phyloP scores from a whole-genome alignment of 768 basidiomycete species.

The Kwoniella newhampshirensis region DNA sequence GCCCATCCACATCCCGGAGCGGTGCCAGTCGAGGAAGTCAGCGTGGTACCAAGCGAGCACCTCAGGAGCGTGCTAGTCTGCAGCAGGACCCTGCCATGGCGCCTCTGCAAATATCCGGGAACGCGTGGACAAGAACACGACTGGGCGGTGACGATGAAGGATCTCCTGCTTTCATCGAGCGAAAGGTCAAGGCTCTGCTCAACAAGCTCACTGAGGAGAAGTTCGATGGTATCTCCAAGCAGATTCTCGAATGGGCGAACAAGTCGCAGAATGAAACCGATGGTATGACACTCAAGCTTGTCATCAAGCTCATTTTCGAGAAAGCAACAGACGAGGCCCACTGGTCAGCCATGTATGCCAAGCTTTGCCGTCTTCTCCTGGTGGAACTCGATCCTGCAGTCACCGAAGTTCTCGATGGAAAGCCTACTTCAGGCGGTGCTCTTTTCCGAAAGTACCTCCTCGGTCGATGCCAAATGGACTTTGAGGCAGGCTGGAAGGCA shows the following conservation, averaged over 20 bases:
- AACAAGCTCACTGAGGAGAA: slow-evolving; percentile 97
- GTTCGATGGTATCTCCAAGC: slow-evolving; percentile 91
- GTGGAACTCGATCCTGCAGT: slow-evolving; percentile 84
- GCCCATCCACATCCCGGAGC: slow-evolving; percentile 35
- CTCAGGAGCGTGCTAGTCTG: slow-evolving; percentile 53
- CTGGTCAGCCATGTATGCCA: slow-evolving; percentile 97
- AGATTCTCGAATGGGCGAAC: slow-evolving; percentile 95
- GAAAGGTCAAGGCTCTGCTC: slow-evolving; percentile 85
- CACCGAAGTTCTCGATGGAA: slow-evolving; percentile 84
- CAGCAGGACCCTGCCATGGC: slow-evolving; percentile 63
- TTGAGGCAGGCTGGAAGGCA: slow-evolving; percentile 90
- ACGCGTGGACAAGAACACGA: slow-evolving; percentile 69
- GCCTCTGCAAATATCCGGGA: slow-evolving; percentile 74
- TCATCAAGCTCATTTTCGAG: slow-evolving; percentile 93
- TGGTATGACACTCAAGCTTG: slow-evolving; percentile 89
- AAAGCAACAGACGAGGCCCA: slow-evolving; percentile 95
- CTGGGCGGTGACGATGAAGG: slow-evolving; percentile 60
- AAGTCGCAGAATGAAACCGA: slow-evolving; percentile 88
- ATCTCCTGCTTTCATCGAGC: slow-evolving; percentile 81
- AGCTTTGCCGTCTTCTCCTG: slow-evolving; percentile 92
- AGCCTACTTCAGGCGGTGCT: slow-evolving; percentile 86
- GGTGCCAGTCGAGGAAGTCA: slow-evolving; percentile 69
- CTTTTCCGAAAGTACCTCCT: slow-evolving; percentile 96
- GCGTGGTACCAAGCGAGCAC: slow-evolving; percentile 75
- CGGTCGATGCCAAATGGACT: slow-evolving; percentile 95